These are phyloP conservation scores for Yamadazyma buinensis DNA, from an alignment of 1,139 yeast species.

Conservation along the genomic window DNA sequence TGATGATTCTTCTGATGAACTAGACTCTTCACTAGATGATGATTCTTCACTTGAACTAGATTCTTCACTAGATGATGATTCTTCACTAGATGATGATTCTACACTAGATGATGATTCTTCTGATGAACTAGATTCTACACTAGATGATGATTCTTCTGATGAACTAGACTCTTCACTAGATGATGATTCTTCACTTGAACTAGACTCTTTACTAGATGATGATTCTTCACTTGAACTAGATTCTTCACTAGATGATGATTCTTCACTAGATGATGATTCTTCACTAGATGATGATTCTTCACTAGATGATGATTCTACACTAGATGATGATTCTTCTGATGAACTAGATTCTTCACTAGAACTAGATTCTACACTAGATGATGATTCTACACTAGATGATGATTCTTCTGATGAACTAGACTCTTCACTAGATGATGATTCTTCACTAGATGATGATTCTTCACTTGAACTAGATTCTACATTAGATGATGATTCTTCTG, in stretches of 20 bases:
- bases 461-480: conserved; percentile 9
- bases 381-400: neutral
- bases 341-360: conserved; percentile 3
- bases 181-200: neutral
- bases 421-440: conserved; percentile 4
- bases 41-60: conserved; percentile 3
- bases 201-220: neutral
- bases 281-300: neutral
- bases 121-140: too few species aligned
- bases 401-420: neutral
- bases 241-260: neutral
- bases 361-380: neutral
- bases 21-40: neutral
- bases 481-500: too few species aligned
- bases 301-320: conserved; percentile 1
- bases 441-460: conserved; percentile 5
- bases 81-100: neutral
- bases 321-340: neutral
- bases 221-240: too few species aligned
- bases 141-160: conserved; percentile 4
- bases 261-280: neutral
- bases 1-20: too few species aligned
- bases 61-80: too few species aligned
- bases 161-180: neutral
- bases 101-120: neutral